Evolutionary conservation across 129 eudicot species (phyloP).

Genomic region (Heracleum sosnowskyi): DNA sequence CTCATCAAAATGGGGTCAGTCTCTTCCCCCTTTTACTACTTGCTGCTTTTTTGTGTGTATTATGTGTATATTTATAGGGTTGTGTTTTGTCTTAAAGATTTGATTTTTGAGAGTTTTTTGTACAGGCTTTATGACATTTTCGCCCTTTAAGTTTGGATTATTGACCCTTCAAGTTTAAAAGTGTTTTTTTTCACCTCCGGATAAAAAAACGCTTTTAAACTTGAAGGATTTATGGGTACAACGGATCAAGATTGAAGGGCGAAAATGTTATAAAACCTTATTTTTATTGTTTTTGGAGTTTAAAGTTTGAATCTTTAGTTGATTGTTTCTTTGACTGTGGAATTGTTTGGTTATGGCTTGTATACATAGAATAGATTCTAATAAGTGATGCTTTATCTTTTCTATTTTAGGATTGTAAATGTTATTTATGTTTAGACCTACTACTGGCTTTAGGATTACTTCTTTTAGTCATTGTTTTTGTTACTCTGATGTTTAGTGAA

Average conservation of each 20-base stretch:
- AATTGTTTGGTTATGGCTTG: neutral
- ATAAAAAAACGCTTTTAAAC: too few species aligned
- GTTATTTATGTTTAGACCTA: neutral
- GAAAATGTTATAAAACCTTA: too few species aligned
- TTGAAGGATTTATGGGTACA: too few species aligned
- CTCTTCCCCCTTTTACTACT: neutral
- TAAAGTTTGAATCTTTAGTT: neutral
- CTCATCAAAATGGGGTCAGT: conserved; percentile 88
- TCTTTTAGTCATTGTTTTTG: neutral
- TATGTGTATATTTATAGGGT: neutral
- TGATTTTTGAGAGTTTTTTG: neutral
- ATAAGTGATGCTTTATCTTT: neutral
- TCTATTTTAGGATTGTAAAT: neutral
- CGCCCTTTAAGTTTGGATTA: too few species aligned
- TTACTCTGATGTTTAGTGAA: neutral
- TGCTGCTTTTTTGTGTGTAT: neutral
- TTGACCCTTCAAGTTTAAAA: too few species aligned
- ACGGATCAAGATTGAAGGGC: too few species aligned
- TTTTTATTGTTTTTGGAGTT: too few species aligned
- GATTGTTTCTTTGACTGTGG: neutral
- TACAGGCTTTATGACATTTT: too few species aligned
- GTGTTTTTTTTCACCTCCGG: too few species aligned
- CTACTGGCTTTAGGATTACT: neutral
- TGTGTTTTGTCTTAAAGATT: neutral
- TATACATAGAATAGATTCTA: neutral